A percentile compares a stretch with the other conserved stretches of the same genome.
Conservation (phyloP, 768 basidiomycete species). For the Terana coerulea region DNA sequence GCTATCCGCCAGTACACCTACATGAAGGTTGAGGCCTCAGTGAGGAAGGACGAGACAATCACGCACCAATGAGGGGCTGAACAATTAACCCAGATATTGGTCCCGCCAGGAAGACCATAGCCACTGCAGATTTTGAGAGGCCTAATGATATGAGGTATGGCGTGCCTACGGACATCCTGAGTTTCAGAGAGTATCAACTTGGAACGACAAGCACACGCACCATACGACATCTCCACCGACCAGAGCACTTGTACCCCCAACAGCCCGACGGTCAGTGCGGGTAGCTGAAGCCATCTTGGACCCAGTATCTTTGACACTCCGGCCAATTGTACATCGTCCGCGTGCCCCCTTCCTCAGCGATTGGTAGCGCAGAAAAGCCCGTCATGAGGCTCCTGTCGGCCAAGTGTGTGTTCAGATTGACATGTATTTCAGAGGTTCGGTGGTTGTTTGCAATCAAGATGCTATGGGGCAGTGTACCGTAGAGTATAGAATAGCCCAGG, state of each 20-base stretch:
- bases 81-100: conserved; percentile 87
- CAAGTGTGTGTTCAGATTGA: conserved; percentile 40
- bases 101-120: conserved; percentile 89
- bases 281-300: conserved; percentile 63
- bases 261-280: conserved; percentile 71
- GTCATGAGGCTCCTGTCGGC: conserved; percentile 44
- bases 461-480: no score
- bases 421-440: neutral
- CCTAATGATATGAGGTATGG: conserved; percentile 91
- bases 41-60: no score
- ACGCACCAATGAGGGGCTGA: conserved; percentile 80
- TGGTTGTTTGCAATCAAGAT: no score
- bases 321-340: conserved; percentile 36
- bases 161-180: conserved; percentile 42
- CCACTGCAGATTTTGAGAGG: conserved; percentile 80
- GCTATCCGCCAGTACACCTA: conserved; percentile 73
- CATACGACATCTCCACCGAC: conserved; percentile 95
- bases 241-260: conserved; percentile 87
- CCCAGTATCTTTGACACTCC: conserved; percentile 62
- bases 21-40: neutral
- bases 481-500: no score
- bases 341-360: conserved; percentile 38
- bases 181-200: neutral
- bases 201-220: conserved; percentile 24
- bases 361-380: conserved; percentile 39